Evolutionary conservation across 23 red algal species (phyloP).

Genomic region (Gracilariopsis chorda): DNA sequence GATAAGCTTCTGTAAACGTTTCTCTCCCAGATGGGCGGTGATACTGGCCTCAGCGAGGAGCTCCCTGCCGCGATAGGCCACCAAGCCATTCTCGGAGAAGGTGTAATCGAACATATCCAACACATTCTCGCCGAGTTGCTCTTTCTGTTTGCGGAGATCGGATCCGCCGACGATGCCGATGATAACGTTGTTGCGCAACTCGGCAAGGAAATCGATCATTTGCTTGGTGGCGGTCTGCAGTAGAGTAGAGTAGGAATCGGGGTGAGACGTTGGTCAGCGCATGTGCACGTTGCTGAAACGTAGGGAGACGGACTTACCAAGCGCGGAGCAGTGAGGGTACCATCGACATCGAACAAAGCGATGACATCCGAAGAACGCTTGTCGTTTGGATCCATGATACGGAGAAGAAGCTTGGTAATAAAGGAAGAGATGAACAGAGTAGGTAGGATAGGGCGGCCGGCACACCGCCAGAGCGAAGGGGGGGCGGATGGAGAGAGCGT

Average conservation of each 20-base stretch:
- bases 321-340: slow-evolving; percentile 90
- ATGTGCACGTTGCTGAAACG: no score
- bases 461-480: no score
- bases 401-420: no score
- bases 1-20: slow-evolving; percentile 84
- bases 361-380: slow-evolving; percentile 55
- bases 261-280: no score
- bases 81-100: slow-evolving; percentile 98
- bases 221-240: slow-evolving; percentile 57
- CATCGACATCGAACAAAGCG: slow-evolving; percentile 98
- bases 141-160: slow-evolving; percentile 85
- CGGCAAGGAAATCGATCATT: slow-evolving; percentile 80
- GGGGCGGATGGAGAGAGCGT: no score
- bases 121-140: slow-evolving; percentile 87
- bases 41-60: slow-evolving; percentile 77
- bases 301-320: slow-evolving; percentile 68
- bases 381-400: slow-evolving; percentile 47
- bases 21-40: slow-evolving; percentile 79
- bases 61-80: slow-evolving; percentile 76
- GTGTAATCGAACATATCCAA: slow-evolving; percentile 95
- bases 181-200: slow-evolving; percentile 48
- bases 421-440: no score
- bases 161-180: slow-evolving; percentile 92
- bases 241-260: no score
- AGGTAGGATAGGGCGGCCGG: no score